phyloP scores from a whole-genome alignment of 2,329 filamentous ascomycete genomes.

The Aspergillus floridensis region DNA sequence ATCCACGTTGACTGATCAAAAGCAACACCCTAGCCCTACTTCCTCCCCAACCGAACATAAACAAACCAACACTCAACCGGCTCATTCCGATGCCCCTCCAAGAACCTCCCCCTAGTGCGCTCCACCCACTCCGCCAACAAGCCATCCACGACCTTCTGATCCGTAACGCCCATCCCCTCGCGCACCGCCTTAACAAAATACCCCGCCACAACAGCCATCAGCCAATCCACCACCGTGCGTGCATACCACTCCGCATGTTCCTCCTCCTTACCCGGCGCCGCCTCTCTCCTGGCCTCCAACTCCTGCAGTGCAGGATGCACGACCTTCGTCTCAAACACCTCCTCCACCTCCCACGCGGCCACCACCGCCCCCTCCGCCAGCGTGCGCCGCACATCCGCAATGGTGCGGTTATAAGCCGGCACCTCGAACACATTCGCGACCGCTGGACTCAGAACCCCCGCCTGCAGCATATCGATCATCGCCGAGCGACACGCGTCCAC shows the following conservation, averaged over 20 bases:
- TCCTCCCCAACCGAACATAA: background rate
- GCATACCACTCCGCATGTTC: background rate
- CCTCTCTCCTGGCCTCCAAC: background rate
- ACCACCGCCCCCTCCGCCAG: background rate
- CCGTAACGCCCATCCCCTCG: background rate
- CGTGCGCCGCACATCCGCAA: background rate
- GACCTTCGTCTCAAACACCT: background rate
- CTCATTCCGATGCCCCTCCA: background rate
- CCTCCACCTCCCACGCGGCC: background rate
- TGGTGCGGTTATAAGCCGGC: background rate
- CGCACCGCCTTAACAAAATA: constrained; percentile 1
- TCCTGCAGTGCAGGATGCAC: background rate
- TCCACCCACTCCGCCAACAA: background rate
- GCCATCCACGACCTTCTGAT: background rate
- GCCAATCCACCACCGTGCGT: background rate
- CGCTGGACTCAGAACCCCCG: background rate
- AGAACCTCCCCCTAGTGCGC: background rate
- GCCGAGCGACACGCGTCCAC: background rate
- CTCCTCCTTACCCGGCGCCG: background rate
- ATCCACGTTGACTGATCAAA: too few relatives aligned
- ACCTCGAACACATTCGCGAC: background rate
- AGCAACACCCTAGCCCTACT: too few relatives aligned
- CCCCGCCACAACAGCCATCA: constrained; percentile 1
- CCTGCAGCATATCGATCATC: background rate
- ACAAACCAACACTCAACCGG: background rate